Base-by-base conservation (phyloP, 2,329 filamentous ascomycete genomes). In the Thielaviopsis ethacetica region DNA sequence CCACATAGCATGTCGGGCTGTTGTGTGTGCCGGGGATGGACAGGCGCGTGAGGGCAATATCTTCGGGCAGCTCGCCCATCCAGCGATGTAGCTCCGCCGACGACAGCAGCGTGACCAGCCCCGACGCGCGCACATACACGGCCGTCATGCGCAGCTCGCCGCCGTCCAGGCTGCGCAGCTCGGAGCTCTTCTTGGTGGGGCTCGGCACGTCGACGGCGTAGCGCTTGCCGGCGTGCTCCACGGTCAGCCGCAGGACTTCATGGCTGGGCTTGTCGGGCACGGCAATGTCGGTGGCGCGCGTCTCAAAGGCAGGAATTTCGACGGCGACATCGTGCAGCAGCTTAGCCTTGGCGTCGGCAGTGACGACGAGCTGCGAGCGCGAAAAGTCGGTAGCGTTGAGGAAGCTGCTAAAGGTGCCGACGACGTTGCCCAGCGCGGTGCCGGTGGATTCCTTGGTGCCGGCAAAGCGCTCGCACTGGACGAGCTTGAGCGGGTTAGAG, bases 11-110 rank as follows among this genome's bases (percentile, higher is more conserved):
- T 10, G 91, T 94, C 6, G 93, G 88, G 19, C 87, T 88, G 73
- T 98, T 97, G 75, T 98, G 93, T 0, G 93, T 96, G 63, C 93
- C 93, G 0, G 93, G 93, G 63, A 97, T 93, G 55, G 86, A 93
- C 55, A 98, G 81, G 2, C 85, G 79, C 1, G 88, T 86, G 4
- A 97, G 75, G 1, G 88, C 83, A 56, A 82, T 85, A 21, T 82
- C 77, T 66, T 91, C 81, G 62, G 78, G 75, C 50, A 97, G 76
- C 62, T 83, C 77, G 59, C 76, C 71, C 91, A 97, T 97, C 93
- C 93, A 95, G 57, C 76, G 72, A 62, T 82, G 69, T 55, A 91
- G 78, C 58, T 82, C 77, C 17, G 84, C 78, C 5, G 83, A 89
- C 62, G 83, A 88, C 71, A 85, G 83, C 62, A 97, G 75, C 49